A percentile compares a stretch with the other conserved stretches of the same genome.
phyloP scores from a whole-genome alignment of 805 yeast species.

The Candida insectorum region DNA sequence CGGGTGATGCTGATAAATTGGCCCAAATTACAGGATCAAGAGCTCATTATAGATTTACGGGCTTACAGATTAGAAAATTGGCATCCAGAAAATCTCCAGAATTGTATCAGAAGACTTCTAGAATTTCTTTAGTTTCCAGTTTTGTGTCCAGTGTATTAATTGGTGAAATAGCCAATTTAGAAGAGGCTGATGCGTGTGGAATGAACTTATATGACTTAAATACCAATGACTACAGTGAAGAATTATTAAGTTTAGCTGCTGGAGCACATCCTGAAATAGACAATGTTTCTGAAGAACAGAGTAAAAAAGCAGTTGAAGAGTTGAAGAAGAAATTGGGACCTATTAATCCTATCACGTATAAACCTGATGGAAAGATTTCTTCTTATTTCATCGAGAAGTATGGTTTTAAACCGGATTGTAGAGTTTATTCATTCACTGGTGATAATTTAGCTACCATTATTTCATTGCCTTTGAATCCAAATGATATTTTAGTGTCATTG shows the following conservation, averaged over 20 bases:
- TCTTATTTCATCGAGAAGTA: slow-evolving; percentile 61
- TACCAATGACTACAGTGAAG: slow-evolving; percentile 52
- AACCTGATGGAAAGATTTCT: slow-evolving; percentile 51
- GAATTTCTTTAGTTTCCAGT: slow-evolving; percentile 74
- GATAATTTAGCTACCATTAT: slow-evolving; percentile 88
- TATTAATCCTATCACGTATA: slow-evolving; percentile 48
- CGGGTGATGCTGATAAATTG: slow-evolving; percentile 57
- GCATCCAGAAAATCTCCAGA: slow-evolving; percentile 49
- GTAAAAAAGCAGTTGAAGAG: slow-evolving; percentile 30
- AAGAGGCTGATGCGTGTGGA: slow-evolving; percentile 88
- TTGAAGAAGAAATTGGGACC: slow-evolving; percentile 52
- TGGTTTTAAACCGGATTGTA: slow-evolving; percentile 57
- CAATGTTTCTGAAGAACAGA: slow-evolving; percentile 19
- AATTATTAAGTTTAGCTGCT: slow-evolving; percentile 53
- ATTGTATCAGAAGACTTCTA: slow-evolving; percentile 49
- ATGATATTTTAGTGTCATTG: slow-evolving; percentile 76
- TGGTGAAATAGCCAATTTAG: slow-evolving; percentile 63
- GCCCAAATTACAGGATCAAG: slow-evolving; percentile 77
- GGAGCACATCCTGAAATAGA: slow-evolving; percentile 47
- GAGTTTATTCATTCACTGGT: slow-evolving; percentile 78
- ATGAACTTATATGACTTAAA: slow-evolving; percentile 81
- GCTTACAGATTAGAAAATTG: slow-evolving; percentile 82
- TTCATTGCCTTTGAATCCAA: slow-evolving; percentile 70
- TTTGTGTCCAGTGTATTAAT: slow-evolving; percentile 70
- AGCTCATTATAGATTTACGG: slow-evolving; percentile 88